Evolutionary conservation across 495 filamentous ascomycete species (phyloP).

Genomic region (Talaromyces stipitatus): DNA sequence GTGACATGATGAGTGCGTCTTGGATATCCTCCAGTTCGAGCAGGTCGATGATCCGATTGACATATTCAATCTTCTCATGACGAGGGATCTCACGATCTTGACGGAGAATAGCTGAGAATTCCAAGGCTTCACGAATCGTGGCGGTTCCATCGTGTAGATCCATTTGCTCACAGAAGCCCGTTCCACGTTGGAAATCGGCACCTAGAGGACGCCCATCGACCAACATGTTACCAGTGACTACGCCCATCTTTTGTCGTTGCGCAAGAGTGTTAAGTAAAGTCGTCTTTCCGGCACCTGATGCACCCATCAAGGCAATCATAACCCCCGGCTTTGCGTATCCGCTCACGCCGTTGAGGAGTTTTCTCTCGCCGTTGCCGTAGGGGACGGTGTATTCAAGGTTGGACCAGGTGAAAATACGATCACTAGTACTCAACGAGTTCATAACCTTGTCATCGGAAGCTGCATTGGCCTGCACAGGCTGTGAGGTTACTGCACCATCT

Average conservation of each 20-base stretch:
- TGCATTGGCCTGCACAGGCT: conserved; percentile 31
- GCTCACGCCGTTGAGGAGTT: conserved; percentile 63
- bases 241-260: conserved; percentile 66
- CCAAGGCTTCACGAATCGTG: conserved; percentile 59
- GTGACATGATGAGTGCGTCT: conserved; percentile 45
- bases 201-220: conserved; percentile 67
- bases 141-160: conserved; percentile 68
- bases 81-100: conserved; percentile 43
- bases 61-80: conserved; percentile 52
- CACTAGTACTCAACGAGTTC: conserved; percentile 49
- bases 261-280: conserved; percentile 69
- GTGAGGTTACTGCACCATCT: conserved; percentile 20
- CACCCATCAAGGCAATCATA: conserved; percentile 77
- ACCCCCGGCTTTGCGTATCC: conserved; percentile 77
- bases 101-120: conserved; percentile 59
- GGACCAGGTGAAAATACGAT: conserved; percentile 69
- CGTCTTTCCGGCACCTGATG: conserved; percentile 78
- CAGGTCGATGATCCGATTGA: conserved; percentile 52
- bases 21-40: conserved; percentile 49
- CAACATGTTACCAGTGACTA: conserved; percentile 65
- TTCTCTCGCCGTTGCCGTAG: conserved; percentile 58
- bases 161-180: conserved; percentile 83
- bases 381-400: conserved; percentile 67
- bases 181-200: conserved; percentile 67
- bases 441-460: conserved; percentile 40